These are phyloP conservation scores for Diaporthe capsici DNA, from an alignment of 2,329 filamentous ascomycete genomes.

Conservation along the genomic window DNA sequence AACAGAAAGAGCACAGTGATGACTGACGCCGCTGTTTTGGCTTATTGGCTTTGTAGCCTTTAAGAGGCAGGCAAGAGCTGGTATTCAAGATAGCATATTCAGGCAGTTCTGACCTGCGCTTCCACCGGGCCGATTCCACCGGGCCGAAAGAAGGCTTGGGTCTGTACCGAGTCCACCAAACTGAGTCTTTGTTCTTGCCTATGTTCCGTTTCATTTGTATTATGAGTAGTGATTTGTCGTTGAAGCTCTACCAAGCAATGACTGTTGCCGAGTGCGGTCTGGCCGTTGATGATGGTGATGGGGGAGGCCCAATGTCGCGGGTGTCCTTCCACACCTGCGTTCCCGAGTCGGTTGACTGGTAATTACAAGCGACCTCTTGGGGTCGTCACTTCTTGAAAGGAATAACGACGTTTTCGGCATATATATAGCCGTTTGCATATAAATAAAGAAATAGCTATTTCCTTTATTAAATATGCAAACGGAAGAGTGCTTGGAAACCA, in stretches of 20 bases:
- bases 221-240: slow-evolving; percentile 23
- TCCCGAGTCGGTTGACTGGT: background rate
- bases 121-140: background rate
- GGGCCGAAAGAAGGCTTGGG: background rate
- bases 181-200: background rate
- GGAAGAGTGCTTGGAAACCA: no score
- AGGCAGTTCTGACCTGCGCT: background rate
- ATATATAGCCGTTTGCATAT: no score
- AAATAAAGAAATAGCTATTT: no score
- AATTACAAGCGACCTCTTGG: background rate
- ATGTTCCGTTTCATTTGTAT: background rate
- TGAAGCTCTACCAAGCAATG: background rate
- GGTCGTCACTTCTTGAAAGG: background rate
- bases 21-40: no score
- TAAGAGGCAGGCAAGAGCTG: background rate
- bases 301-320: background rate
- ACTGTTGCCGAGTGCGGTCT: background rate
- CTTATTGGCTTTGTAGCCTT: background rate
- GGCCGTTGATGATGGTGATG: background rate
- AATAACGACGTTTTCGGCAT: no score
- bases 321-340: background rate
- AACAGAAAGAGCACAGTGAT: no score
- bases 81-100: background rate
- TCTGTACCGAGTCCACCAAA: background rate
- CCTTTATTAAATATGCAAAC: no score